Base-by-base conservation (phyloP, 2,329 filamentous ascomycete species). In the Penicillium concentricum region DNA sequence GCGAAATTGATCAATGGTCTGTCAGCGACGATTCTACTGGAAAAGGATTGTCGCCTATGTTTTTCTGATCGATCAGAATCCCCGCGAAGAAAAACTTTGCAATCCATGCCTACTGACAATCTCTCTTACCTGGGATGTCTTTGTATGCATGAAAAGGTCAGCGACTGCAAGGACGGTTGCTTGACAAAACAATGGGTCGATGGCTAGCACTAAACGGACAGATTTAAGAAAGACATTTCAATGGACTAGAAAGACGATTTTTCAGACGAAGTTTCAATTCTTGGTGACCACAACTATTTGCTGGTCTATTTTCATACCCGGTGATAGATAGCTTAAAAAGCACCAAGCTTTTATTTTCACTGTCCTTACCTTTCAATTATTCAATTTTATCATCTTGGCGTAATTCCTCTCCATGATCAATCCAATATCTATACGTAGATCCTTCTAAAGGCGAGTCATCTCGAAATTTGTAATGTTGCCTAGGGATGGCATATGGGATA, bases 1-100 rank as follows among this genome's bases (percentile, higher is more conserved):
- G 34, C 24, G 58, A 65, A 30, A 47, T 51, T 1, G 58, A 64
- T 9, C 56, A 37, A 20, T 65, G 57, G 26, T 65, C 61, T 10
- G 41, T 52, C 50, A 65, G 62, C 32, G 61, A 48, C 30, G 57
- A 55, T 15, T 66, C 63, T 39, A 43, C 54, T 5, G 59, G 58
- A 38, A 32, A 30, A n/a, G 20, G 24, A 28, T 59, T 57, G 8
- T 52, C 56, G 20, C 8, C 22, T 18, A 6, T 3, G 50, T 39
- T 22, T 20, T 54, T 28, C 39, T 51, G 32, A 46, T 61, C 34
- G 42, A 38, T 22, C 59, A 56, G n/a, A 30, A 38, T 26, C 26
- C 28, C 28, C 9, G 18, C 34, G 7, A 46, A 38, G 10, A 16
- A 20, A 45, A 45, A 50, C 24, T 35, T 35, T 18, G 22, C 34